phyloP scores from a whole-genome alignment of 2,329 filamentous ascomycete genomes.

The Cyphellophora attinorum region DNA sequence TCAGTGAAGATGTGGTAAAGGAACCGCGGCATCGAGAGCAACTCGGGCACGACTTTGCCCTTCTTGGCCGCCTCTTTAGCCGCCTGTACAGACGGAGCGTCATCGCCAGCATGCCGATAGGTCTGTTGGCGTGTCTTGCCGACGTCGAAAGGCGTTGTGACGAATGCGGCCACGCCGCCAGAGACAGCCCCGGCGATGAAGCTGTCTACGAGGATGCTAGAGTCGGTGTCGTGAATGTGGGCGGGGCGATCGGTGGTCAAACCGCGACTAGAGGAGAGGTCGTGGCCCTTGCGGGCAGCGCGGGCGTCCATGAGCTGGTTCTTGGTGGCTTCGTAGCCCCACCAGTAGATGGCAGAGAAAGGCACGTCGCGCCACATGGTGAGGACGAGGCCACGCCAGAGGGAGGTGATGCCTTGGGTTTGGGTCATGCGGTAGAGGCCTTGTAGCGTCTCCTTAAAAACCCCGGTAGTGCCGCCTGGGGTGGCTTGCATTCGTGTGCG shows the following conservation, averaged over 20 bases:
- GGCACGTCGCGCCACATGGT: conserved; percentile 96
- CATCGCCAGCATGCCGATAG: conserved; percentile 49
- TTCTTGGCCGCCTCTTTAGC: conserved; percentile 9
- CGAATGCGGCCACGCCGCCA: conserved; percentile 73
- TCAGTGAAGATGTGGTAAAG: conserved; percentile 84
- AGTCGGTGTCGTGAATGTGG: conserved; percentile 58
- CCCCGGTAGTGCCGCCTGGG: conserved; percentile 46
- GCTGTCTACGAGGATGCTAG: conserved; percentile 73
- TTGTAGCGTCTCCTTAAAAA: conserved; percentile 69
- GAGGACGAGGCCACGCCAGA: conserved; percentile 84
- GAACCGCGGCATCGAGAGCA: conserved; percentile 68
- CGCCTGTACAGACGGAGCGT: conserved; percentile 16
- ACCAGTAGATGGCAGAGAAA: conserved; percentile 97
- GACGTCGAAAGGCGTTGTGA: conserved; percentile 94
- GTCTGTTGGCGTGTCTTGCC: conserved; percentile 94
- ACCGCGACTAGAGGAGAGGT: conserved; percentile 28
- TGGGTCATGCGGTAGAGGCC: conserved; percentile 72
- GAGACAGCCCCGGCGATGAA: conserved; percentile 79
- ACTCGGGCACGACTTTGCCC: conserved; percentile 49
- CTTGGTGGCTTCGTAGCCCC: conserved; percentile 83
- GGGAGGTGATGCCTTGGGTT: conserved; percentile 63
- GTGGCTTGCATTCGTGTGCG: conserved; percentile 84
- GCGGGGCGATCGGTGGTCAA: conserved; percentile 35
- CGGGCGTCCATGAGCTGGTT: conserved; percentile 61
- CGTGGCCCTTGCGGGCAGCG: conserved; percentile 37